These are phyloP conservation scores for Phytophthora palmivora DNA, from an alignment of 352 stramenopile species.

Conservation along the genomic window DNA sequence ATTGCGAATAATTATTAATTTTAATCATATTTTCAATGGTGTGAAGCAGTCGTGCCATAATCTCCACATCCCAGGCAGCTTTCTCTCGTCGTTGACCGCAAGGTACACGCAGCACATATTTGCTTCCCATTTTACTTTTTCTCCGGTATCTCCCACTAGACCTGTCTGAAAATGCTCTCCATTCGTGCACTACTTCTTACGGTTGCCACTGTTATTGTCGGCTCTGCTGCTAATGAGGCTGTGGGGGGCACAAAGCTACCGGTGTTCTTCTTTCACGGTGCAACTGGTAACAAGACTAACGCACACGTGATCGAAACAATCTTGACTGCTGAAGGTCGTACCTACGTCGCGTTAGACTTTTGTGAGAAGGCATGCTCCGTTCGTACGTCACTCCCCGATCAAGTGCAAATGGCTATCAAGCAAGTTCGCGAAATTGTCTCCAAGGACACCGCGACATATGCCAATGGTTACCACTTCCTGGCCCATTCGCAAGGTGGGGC, in stretches of 20 bases:
- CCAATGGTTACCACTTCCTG: conserved; percentile 61
- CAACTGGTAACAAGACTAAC: conserved; percentile 40
- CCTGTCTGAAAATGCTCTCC: conserved; percentile 18
- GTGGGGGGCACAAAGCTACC: conserved; percentile 8
- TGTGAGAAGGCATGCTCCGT: conserved; percentile 51
- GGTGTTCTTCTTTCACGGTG: conserved; percentile 63
- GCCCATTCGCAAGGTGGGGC: conserved; percentile 56
- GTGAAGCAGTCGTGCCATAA: too few species aligned
- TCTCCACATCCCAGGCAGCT: neutral
- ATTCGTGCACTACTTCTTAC: conserved; percentile 20
- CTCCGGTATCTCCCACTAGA: conserved; percentile 18
- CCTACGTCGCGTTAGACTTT: too few species aligned
- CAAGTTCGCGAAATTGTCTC: conserved; percentile 45
- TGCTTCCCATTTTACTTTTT: conserved; percentile 13
- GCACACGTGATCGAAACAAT: conserved; percentile 41
- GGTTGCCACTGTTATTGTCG: conserved; percentile 10
- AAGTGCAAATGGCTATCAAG: too few species aligned
- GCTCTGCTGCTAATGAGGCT: conserved; percentile 15
- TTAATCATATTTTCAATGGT: too few species aligned
- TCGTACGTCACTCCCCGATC: conserved; percentile 30
- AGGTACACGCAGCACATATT: too few species aligned
- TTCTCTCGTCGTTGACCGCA: neutral
- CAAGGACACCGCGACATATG: conserved; percentile 36
- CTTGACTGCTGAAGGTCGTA: conserved; percentile 42
- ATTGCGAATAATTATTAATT: too few species aligned